Base-by-base conservation (phyloP, 257 asterid species). In the Ilex aquifolium region DNA sequence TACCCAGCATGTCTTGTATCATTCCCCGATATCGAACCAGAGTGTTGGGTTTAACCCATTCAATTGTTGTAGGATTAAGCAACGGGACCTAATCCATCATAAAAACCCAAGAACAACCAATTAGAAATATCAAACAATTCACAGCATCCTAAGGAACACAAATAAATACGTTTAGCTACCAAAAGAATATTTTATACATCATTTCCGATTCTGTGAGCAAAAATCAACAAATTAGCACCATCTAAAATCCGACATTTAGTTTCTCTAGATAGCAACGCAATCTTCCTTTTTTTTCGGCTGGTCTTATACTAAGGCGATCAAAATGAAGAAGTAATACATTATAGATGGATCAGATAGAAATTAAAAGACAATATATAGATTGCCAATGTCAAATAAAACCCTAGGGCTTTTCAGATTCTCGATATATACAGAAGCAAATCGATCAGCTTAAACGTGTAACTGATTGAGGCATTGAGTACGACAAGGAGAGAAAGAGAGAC, bases 1-100 rank as follows among this genome's bases (percentile, higher is more conserved):
- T 83, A 49, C 94, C 97, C 68, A 87, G 63, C 97, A 92, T 89
- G 72, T 92, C 97, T 69, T 87, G 97, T 56, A 92, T 76, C 97
- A 89, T 89, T 29, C 97, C 99, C 60, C 99, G 80, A 65, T 83
- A 87, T 15, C 90, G 87, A 66, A 89, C 99, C 60, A 92, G 85
- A 36, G 92, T 85, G 72, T 87, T 85, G 40, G 99, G 94, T 59
- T 76, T 79, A 51, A 85, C 61, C 75, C 83, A 67, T 64, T 67
- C 76, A 8, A 92, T 69, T n/a, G 87, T 87, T 59, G 87, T 57
- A 16, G 85, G 80, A 70, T 70, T 82, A 65, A 92, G 86, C 77
- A 80, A 32, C 5, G 95, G 97, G 46, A 92, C 99, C 99, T 92
- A 68, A 65, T 16, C 44, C 65, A 64, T 46, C 67, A 71, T 56